A percentile compares a stretch with the other conserved stretches of the same genome.
phyloP scores from a whole-genome alignment of 2,329 filamentous ascomycete species.

The Elsinoe necatrix region DNA sequence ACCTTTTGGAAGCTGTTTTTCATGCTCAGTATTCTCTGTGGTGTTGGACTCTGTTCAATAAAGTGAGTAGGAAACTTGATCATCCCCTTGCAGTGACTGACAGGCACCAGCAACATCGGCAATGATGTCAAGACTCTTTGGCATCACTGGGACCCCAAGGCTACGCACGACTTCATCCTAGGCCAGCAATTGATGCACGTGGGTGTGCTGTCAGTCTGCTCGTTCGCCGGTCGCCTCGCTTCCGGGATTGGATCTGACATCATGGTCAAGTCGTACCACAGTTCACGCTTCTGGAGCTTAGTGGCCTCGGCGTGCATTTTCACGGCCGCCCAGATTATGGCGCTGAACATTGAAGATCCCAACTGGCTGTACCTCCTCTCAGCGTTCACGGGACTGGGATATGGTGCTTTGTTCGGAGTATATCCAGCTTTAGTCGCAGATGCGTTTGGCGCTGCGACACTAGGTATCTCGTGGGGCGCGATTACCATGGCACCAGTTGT shows the following conservation, averaged over 20 bases:
- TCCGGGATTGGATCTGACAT: conserved; percentile 80
- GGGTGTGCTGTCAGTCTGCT: conserved; percentile 82
- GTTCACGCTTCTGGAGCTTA: conserved; percentile 86
- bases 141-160: conserved; percentile 70
- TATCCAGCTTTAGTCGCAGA: conserved; percentile 82
- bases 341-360: conserved; percentile 67
- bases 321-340: conserved; percentile 66
- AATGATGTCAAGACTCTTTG: conserved; percentile 79
- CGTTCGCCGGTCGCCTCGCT: conserved; percentile 70
- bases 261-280: conserved; percentile 69
- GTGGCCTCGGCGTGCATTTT: conserved; percentile 71
- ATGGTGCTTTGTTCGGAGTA: conserved; percentile 89
- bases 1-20: conserved; percentile 90
- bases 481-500: conserved; percentile 86
- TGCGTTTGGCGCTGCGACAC: conserved; percentile 77
- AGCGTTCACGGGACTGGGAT: conserved; percentile 74
- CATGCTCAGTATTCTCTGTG: conserved; percentile 83
- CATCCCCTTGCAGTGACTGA: conserved; percentile 25
- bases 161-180: conserved; percentile 65
- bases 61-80: conserved; percentile 57
- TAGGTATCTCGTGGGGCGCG: conserved; percentile 93
- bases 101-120: conserved; percentile 69
- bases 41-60: conserved; percentile 96
- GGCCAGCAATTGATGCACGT: conserved; percentile 84
- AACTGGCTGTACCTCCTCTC: conserved; percentile 70